Base-by-base conservation (phyloP, 2,329 filamentous ascomycete genomes). In the Zymoseptoria brevis region DNA sequence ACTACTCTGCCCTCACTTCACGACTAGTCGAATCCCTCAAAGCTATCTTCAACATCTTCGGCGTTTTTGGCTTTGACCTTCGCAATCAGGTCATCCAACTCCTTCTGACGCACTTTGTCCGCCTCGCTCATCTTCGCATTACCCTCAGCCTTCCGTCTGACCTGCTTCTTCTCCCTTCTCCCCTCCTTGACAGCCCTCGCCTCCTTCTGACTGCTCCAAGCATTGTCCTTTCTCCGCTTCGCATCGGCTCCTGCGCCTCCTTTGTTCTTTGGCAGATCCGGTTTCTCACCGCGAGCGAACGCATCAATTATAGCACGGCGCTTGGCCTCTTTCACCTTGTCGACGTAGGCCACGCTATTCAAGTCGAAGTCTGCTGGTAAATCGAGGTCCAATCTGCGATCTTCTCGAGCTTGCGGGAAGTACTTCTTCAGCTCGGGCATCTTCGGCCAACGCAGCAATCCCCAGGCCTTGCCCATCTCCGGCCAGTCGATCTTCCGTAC, bases 401-500 rank as follows among this genome's bases (percentile, higher is more conserved):
- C 76, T n/a, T 74, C 73, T 6, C 62, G 61, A 8, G 68, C 68
- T 54, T 67, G 60, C 0, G 66, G 67, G 13, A 76, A 74, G 67
- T 76, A 76, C 16, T 73, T 75, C 64, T 77, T 79, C 21, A 78
- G 77, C 73, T 99, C 94, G 0, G 94, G 93, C 94, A 99, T 99
- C 71, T 88, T 90, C 3, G 94, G 94, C 64, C 97, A 80, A 55
- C 86, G 86, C 1, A 96, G 79, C 0, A 99, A 79, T 1, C 90
- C 94, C 90, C 93, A 99, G 0, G 87, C 88, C 57, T 84, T 80
- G 0, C 86, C 93, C 0, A 94, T 80, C 56, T 91, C 87, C 4
- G 81, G 77, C 94, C 94, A 99, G 72, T 96, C 87, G 16, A 96
- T 80, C 68, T 95, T 90, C 2, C 80, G 74, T 1, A 90, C 79